Base-by-base conservation (phyloP, 1,139 yeast genomes). In the Lipomyces yarrowii region DNA sequence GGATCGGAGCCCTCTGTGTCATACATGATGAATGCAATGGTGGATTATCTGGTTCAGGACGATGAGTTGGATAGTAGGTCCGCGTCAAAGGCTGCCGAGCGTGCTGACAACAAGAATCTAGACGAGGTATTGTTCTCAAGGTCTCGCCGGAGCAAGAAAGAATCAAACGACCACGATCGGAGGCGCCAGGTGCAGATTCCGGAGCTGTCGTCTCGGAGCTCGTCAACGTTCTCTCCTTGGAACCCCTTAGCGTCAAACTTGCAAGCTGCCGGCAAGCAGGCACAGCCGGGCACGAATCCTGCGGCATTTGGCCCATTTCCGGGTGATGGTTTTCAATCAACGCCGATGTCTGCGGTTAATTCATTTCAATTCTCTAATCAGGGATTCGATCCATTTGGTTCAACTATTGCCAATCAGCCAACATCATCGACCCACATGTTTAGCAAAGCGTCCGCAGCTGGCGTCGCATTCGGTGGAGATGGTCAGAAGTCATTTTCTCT, bases 1-100 rank as follows among this genome's bases (percentile, higher is more conserved):
- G 26, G 57, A 53, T 21, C 57, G 21, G 35, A 59, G 33, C 18
- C 26, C 11, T 55, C 61, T 5, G 46, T 60, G 30, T 63, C 67
- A 35, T 42, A 55, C 37, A 68, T 67, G 68, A 60, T 67, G 64
- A 60, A 57, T 23, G 70, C 67, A 10, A 68, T 68, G 70, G 70
- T 68, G 3, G 70, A 68, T 46, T 67, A 67, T 11, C 53, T 68
- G 10, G 63, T 68, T 18, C 64, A 58, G n/a, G 68, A 60, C 57
- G 67, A 63, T 3, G 48, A 56, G 58, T 18, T 21, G n/a, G 51
- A 32, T 5, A 35, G 33, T 32, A 30, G 11, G 7, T 33, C 18
- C 4, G 21, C 10, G n/a, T 3, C 60, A 26, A 13, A 30, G 21
- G 13, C 21, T 32, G 32, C 39, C 23, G 32, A 23, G 18, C 48